Conservation (phyloP, 2,329 filamentous ascomycete species). For the Fusarium papillatum region DNA sequence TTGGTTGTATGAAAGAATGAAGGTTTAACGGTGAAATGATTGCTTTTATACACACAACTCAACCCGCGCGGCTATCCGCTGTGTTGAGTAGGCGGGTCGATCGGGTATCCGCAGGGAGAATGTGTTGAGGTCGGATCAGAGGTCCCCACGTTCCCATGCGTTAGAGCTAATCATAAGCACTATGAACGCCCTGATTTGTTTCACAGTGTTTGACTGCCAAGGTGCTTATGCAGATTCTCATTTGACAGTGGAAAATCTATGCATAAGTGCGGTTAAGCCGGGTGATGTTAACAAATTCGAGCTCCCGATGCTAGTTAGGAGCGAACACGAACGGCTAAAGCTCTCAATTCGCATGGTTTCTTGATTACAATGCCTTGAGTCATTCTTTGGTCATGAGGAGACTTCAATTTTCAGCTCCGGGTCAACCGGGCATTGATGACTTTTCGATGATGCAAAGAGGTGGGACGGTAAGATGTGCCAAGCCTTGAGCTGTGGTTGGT, state of each 20-base stretch:
- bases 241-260: neutral
- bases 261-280: neutral
- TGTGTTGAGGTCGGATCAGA: neutral
- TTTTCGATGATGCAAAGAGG: slow-evolving; percentile 3
- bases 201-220: neutral
- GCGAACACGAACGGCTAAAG: neutral
- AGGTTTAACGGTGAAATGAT: neutral
- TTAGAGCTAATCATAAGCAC: neutral
- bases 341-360: neutral
- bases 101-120: neutral
- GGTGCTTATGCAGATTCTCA: neutral
- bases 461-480: neutral
- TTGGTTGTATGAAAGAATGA: neutral
- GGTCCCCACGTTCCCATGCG: neutral
- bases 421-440: neutral
- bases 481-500: neutral
- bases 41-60: neutral
- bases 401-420: neutral
- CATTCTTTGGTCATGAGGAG: neutral
- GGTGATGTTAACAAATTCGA: neutral
- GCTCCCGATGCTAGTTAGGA: no score
- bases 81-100: neutral
- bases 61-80: neutral
- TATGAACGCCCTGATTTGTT: neutral
- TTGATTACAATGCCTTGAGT: neutral